These are phyloP conservation scores for Cytospora mali DNA, from an alignment of 2,329 filamentous ascomycete genomes.

Conservation along the genomic window DNA sequence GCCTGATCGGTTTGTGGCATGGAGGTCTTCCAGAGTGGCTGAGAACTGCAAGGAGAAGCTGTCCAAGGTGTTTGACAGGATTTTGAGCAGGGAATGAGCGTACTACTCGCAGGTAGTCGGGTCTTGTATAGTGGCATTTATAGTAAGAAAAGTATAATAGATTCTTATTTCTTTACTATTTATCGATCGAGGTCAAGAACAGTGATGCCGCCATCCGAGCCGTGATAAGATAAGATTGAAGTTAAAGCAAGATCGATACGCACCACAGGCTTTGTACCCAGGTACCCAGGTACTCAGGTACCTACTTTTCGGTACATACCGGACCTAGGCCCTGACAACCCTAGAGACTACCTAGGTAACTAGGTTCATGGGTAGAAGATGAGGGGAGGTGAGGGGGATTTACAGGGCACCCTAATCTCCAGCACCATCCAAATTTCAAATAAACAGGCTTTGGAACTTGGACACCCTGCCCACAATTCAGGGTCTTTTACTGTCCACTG, in stretches of 20 bases:
- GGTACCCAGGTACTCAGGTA: neutral
- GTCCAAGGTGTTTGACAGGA: conserved; percentile 24
- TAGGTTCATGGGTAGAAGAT: too few species aligned
- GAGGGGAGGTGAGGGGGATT: neutral
- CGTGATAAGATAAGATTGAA: conserved; percentile 2
- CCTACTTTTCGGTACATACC: neutral
- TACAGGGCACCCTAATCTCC: neutral
- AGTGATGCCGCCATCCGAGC: too few species aligned
- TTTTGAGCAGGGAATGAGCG: conserved; percentile 7
- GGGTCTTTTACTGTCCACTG: too few species aligned
- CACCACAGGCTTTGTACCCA: neutral
- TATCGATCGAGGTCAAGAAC: too few species aligned
- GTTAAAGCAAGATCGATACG: neutral
- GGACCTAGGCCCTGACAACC: neutral
- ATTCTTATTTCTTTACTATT: too few species aligned
- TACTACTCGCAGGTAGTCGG: neutral
- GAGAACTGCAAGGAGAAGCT: conserved; percentile 26
- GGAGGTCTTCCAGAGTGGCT: conserved; percentile 38
- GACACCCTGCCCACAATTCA: neutral
- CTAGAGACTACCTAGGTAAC: too few species aligned
- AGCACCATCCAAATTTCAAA: neutral
- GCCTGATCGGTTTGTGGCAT: conserved; percentile 55
- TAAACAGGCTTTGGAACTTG: neutral
- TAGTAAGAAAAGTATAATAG: too few species aligned
- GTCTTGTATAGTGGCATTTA: too few species aligned